A percentile compares a stretch with the other conserved stretches of the same genome.
Evolutionary conservation across 441 rosid genomes (phyloP).

Genomic region (Gossypium davidsonii): DNA sequence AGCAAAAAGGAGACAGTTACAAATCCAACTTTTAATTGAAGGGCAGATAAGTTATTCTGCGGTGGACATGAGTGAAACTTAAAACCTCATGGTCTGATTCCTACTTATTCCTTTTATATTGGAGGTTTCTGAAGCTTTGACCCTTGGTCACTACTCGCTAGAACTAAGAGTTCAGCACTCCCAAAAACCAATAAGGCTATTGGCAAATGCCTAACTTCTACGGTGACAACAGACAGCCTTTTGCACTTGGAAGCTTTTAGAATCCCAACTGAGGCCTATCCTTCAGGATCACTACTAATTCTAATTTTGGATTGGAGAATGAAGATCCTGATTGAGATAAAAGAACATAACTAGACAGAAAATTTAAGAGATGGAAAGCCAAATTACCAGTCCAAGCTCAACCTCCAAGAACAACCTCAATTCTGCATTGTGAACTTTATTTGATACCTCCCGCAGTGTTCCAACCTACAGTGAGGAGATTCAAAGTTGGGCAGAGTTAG

Average conservation of each 20-base stretch:
- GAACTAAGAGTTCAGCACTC: not conserved
- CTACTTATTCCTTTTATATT: not conserved
- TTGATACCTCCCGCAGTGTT: conserved; percentile 38
- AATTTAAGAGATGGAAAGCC: conserved; percentile 6
- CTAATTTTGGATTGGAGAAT: not conserved
- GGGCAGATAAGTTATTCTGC: not conserved
- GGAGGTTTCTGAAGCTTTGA: not conserved
- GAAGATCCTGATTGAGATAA: conserved; percentile 7
- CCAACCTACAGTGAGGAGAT: conserved; percentile 33
- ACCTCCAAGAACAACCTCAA: conserved; percentile 48
- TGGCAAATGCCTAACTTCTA: not conserved
- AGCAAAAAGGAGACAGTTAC: not conserved
- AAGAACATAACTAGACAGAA: not conserved
- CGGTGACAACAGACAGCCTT: not conserved
- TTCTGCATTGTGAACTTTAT: conserved; percentile 43
- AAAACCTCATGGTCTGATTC: not conserved
- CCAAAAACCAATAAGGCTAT: not conserved
- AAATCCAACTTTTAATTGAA: not conserved
- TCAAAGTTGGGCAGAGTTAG: not conserved
- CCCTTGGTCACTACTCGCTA: not conserved
- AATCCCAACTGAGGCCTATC: not conserved
- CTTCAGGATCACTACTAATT: not conserved
- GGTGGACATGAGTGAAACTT: not conserved
- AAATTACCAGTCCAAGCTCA: conserved; percentile 40
- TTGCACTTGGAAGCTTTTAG: not conserved